Conservation (phyloP, 192 early-diverging fungal genomes). For the Linnemannia hyalina region DNA sequence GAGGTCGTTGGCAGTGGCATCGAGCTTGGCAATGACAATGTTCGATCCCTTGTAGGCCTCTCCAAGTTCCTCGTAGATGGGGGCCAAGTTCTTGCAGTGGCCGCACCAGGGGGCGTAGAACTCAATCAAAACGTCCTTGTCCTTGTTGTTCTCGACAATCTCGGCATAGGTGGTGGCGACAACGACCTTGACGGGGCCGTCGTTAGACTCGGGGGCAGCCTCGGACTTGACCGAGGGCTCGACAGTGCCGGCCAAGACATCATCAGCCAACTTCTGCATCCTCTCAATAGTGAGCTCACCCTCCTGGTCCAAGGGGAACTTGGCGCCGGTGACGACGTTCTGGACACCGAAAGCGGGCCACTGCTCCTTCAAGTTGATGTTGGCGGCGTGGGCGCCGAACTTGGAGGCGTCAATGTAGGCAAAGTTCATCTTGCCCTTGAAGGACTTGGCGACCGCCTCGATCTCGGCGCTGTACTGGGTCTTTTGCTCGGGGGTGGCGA, state of each 20-base stretch:
- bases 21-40: constrained; percentile 89
- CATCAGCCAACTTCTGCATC: constrained; percentile 73
- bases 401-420: constrained; percentile 92
- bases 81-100: constrained; percentile 82
- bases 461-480: constrained; percentile 68
- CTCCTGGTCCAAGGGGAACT: constrained; percentile 89
- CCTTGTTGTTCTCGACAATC: constrained; percentile 82
- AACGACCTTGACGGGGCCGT: constrained; percentile 90
- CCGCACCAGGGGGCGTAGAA: constrained; percentile 94
- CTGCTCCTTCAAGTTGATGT: constrained; percentile 88
- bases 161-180: constrained; percentile 87
- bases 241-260: constrained; percentile 76
- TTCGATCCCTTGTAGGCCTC: constrained; percentile 56
- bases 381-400: constrained; percentile 88
- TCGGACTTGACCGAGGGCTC: constrained; percentile 86
- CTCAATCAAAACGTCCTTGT: constrained; percentile 94
- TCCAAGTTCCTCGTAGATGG: constrained; percentile 89
- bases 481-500: constrained; percentile 72
- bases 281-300: constrained; percentile 71
- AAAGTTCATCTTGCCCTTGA: constrained; percentile 92
- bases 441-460: constrained; percentile 83
- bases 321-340: constrained; percentile 76
- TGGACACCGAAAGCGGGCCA: constrained; percentile 97
- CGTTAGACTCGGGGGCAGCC: constrained; percentile 85
- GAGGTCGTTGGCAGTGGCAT: constrained; percentile 95